Base-by-base conservation (phyloP, 78 protist species). In the Ministeria vibrans region DNA sequence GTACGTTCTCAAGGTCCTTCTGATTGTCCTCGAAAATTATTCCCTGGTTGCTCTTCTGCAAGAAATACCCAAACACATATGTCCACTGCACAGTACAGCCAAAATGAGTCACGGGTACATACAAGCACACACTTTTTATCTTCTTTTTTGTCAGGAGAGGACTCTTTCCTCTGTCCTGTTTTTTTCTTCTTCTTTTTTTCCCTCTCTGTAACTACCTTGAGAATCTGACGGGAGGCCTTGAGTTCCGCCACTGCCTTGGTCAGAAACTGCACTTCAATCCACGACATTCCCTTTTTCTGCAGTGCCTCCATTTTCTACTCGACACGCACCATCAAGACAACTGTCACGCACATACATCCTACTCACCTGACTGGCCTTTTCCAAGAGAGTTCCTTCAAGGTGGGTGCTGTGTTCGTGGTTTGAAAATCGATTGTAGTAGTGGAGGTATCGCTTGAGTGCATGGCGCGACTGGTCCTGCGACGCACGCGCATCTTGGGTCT, bases 11-110 rank as follows among this genome's bases (percentile, higher is more conserved):
- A 27, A 88, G 79, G 46, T 88, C 81, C 70, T 71, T 9, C 62
- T 91, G 95, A 66, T 81, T 78, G 61, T 75, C 83, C 71, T 88
- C 90, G 22, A 91, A 91, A 20, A 91, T 85, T 15, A 1, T 20
- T 0, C 55, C 68, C 28, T 91, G 80, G 42, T 79, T 32, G 46
- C n/a, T 38, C 42, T 73, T 80, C 34, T 22, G 7, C 51, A 88
- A 53, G 46, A 74, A 85, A 78, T 66, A 88, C 28, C 84, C 92
- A 49, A 81, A 88, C 42, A 84, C 92, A 73, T 91, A 91, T 5
- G 92, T 88, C 74, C 71, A 86, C 73, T n/a, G n/a, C n/a, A n/a
- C n/a, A n/a, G n/a, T n/a, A n/a, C n/a, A n/a, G n/a, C n/a, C n/a
- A n/a, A n/a, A n/a, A n/a, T n/a, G n/a, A n/a, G n/a, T n/a, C n/a